phyloP scores from a whole-genome alignment of 2,329 filamentous ascomycete species.

The Ceratocystis variospora region DNA sequence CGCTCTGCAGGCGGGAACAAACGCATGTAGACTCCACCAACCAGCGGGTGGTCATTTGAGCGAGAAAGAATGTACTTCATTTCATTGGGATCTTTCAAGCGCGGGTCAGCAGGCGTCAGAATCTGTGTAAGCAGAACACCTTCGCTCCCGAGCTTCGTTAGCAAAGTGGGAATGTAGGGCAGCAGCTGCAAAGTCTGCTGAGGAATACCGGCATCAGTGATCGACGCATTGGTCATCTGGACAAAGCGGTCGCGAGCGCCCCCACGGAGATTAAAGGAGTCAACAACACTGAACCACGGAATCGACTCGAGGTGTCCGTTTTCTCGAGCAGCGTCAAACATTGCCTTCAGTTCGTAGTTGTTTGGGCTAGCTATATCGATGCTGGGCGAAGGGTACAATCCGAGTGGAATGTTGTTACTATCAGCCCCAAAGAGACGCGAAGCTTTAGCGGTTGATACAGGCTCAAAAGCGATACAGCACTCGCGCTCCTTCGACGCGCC shows the following conservation, averaged over 20 bases:
- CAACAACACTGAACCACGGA: slow-evolving; percentile 68
- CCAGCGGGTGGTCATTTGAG: slow-evolving; percentile 36
- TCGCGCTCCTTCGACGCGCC: slow-evolving; percentile 41
- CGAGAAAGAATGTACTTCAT: slow-evolving; percentile 60
- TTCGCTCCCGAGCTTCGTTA: slow-evolving; percentile 66
- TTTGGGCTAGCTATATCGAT: slow-evolving; percentile 74
- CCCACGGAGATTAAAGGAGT: slow-evolving; percentile 62
- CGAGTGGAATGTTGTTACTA: slow-evolving; percentile 27
- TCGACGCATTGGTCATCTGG: slow-evolving; percentile 46
- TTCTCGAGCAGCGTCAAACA: slow-evolving; percentile 57
- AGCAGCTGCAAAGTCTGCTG: slow-evolving; percentile 73
- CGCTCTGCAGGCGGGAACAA: slow-evolving; percentile 52
- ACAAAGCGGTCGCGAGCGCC: slow-evolving; percentile 59
- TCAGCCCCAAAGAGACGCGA: slow-evolving; percentile 47
- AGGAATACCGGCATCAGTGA: slow-evolving; percentile 71
- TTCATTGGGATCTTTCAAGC: slow-evolving; percentile 47
- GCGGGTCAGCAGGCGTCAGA: slow-evolving; percentile 51
- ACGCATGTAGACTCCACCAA: slow-evolving; percentile 73
- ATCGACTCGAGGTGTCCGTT: slow-evolving; percentile 53
- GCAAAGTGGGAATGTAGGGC: slow-evolving; percentile 71
- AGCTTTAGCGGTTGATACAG: slow-evolving; percentile 73
- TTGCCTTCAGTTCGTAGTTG: slow-evolving; percentile 61
- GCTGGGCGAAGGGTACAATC: slow-evolving; percentile 46
- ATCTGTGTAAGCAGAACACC: slow-evolving; percentile 67
- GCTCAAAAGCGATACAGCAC: slow-evolving; percentile 64